Percentiles rank a stretch among this genome's conserved stretches.
Evolutionary conservation across 306 rosid genomes (phyloP).

Genomic region (Begonia fuchsioides): DNA sequence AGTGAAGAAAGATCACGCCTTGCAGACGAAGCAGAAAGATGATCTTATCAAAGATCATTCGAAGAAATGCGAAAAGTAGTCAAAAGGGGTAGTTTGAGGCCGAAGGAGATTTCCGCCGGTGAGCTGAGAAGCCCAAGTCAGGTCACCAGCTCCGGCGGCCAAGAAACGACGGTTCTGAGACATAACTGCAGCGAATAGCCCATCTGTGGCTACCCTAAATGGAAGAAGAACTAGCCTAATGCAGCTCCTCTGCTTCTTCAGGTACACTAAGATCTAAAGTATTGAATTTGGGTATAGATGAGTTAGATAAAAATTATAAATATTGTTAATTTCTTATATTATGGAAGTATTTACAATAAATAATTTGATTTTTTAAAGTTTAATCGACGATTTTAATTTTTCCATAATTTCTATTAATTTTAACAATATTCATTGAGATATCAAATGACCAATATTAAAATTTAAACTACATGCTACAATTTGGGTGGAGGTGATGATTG

Average conservation of each 20-base stretch:
- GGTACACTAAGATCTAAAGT: conserved; percentile 21
- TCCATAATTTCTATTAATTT: no score
- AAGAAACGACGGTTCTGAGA: conserved; percentile 96
- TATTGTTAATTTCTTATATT: no score
- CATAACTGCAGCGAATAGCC: conserved; percentile 72
- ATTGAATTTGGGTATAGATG: no score
- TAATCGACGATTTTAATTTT: no score
- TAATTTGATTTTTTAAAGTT: no score
- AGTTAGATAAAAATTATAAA: no score
- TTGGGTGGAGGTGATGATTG: no score
- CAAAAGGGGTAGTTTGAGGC: conserved; percentile 39
- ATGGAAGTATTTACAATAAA: no score
- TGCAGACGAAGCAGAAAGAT: conserved; percentile 65
- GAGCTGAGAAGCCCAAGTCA: conserved; percentile 63
- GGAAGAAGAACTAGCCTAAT: conserved; percentile 63
- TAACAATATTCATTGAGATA: no score
- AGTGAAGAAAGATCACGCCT: conserved; percentile 48
- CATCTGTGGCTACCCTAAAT: conserved; percentile 53
- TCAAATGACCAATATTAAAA: no score
- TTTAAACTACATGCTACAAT: no score
- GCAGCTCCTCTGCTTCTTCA: conserved; percentile 89
- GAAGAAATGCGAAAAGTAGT: conserved; percentile 32
- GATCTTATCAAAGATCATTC: conserved; percentile 49
- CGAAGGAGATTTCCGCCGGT: conserved; percentile 47
- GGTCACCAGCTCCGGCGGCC: conserved; percentile 63